phyloP scores from a whole-genome alignment of 176 grass and related monocot genomes.

The Guadua angustifolia region DNA sequence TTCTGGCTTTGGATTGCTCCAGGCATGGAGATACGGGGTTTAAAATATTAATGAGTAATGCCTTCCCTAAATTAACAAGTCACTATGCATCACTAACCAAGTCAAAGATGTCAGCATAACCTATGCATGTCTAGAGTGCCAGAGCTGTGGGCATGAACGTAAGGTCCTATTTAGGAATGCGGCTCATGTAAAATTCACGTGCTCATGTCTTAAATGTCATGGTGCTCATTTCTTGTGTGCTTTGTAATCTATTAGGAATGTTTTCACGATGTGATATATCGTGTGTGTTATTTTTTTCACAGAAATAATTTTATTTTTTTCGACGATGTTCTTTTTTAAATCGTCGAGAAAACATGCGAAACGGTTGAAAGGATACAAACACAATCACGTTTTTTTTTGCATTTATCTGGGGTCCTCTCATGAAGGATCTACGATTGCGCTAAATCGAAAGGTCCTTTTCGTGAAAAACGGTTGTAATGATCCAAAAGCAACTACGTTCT shows the following conservation, averaged over 20 bases:
- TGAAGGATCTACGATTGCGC: no score
- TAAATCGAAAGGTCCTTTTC: no score
- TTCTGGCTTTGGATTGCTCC: conserved; percentile 24
- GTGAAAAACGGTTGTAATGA: no score
- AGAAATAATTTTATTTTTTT: no score
- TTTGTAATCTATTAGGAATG: not conserved
- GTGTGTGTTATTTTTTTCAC: no score
- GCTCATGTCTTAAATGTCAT: not conserved
- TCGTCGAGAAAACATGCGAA: no score
- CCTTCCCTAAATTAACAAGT: conserved; percentile 8
- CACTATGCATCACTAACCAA: not conserved
- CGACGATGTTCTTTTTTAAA: no score
- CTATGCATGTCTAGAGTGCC: not conserved
- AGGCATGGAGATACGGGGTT: not conserved
- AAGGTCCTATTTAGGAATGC: not conserved
- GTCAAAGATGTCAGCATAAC: not conserved
- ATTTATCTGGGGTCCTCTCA: no score
- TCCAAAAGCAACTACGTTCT: no score
- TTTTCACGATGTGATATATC: no score
- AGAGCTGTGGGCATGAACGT: not conserved
- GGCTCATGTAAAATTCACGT: not conserved
- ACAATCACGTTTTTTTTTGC: no score
- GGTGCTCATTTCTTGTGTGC: not conserved
- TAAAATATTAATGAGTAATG: not conserved
- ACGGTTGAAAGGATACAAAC: no score